phyloP scores from a whole-genome alignment of 2,329 filamentous ascomycete genomes.

The Fusarium newnesense region DNA sequence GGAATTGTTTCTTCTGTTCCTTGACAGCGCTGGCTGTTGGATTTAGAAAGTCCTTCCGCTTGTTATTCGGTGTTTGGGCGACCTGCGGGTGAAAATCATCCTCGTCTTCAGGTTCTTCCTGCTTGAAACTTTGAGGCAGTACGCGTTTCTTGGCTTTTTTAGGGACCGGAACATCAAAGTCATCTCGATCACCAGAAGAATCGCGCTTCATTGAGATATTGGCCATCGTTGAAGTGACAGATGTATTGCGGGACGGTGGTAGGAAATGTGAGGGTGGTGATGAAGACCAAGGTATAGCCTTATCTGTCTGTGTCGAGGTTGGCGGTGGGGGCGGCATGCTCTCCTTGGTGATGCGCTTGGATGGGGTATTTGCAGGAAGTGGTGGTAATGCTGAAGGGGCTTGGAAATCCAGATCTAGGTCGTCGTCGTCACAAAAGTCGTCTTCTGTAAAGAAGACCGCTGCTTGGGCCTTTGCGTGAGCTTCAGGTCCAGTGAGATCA shows the following conservation, averaged over 20 bases:
- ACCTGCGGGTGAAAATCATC: constrained; percentile 37
- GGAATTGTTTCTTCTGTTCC: constrained; percentile 80
- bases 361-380: constrained; percentile 37
- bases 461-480: constrained; percentile 42
- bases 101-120: constrained; percentile 49
- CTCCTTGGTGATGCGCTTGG: constrained; percentile 39
- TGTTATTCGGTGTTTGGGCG: constrained; percentile 42
- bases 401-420: constrained; percentile 76
- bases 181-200: constrained; percentile 48
- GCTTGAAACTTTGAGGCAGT: constrained; percentile 63
- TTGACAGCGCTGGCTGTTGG: constrained; percentile 52
- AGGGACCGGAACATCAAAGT: constrained; percentile 34
- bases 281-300: constrained; percentile 76
- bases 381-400: constrained; percentile 64
- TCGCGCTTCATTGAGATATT: constrained; percentile 55
- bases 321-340: constrained; percentile 44
- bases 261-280: constrained; percentile 64
- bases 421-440: constrained; percentile 87
- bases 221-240: constrained; percentile 31
- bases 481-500: constrained; percentile 48
- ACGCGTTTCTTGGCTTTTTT: constrained; percentile 69
- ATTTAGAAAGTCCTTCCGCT: constrained; percentile 42
- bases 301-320: constrained; percentile 42
- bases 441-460: constrained; percentile 76
- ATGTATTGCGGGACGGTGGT: constrained; percentile 47